Base-by-base conservation (phyloP, 2,329 filamentous ascomycete species). In the Calonectria fujianensis region DNA sequence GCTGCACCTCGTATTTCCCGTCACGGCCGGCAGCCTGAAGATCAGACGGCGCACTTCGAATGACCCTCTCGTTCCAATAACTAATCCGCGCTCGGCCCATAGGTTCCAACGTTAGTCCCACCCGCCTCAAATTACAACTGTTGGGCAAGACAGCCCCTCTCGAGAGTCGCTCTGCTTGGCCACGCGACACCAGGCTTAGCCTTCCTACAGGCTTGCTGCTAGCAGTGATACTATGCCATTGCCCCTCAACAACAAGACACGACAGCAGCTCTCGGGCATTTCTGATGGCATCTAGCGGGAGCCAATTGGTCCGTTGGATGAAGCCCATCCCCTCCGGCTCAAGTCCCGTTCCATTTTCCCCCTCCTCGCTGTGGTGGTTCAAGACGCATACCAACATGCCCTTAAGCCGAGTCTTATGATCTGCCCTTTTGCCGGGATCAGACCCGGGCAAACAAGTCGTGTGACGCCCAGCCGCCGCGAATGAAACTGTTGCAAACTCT, bases 361-460 rank as follows among this genome's bases (percentile, higher is more conserved):
- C 50, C 27, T 54, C 48, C 29, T 61, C 68, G 35, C 10, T 64
- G 35, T 66, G 63, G 54, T 20, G 51, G 48, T 61, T 66, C 48
- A 51, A 64, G 32, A 39, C 18, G 32, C 71, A 67, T 73, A 65
- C 78, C 69, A 31, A 50, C 73, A 65, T 72, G 67, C 78, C 69
- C 66, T 80, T 79, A 69, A 69, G 39, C 51, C 74, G 32, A 75
- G 79, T 79, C 79, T 77, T 78, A 76, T 80, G 79, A 80, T 79
- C 79, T 69, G 31, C 61, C 66, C 74, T 72, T 61, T 50, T 75
- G 79, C 73, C 77, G 77, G 77, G 75, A 71, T 71, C 71, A 76
- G 70, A 70, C 51, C 63, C 69, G 48, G 74, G 32, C 31, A 69
- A 70, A 71, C 52, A 66, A 73, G 74, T 80, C 79, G 79, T 80